A percentile compares a stretch with the other conserved stretches of the same genome.
phyloP scores from a whole-genome alignment of 1,139 yeast genomes.

The Citeromyces siamensis region DNA sequence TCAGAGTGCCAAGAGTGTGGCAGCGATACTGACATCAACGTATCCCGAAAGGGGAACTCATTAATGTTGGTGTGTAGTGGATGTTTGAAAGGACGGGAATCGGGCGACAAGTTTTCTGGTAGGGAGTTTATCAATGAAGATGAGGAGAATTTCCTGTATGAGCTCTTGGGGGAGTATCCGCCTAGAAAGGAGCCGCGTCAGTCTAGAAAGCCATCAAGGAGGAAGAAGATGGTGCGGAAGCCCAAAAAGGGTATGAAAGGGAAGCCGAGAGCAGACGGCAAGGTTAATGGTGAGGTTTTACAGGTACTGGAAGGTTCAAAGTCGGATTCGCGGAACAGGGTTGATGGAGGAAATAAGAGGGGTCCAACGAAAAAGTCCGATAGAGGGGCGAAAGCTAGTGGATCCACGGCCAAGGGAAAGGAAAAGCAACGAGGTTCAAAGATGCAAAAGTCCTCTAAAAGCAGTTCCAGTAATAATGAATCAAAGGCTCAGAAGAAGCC shows the following conservation, averaged over 20 bases:
- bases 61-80: slow-evolving; percentile 22
- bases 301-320: slow-evolving; percentile 3
- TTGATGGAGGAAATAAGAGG: too few relatives aligned
- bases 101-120: too few relatives aligned
- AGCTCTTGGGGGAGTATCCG: slow-evolving; percentile 24
- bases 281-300: slow-evolving; percentile 19
- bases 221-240: slow-evolving; percentile 20
- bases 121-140: slow-evolving; percentile 28
- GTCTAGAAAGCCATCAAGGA: slow-evolving; percentile 14
- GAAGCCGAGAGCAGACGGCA: slow-evolving; percentile 23
- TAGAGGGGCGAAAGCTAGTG: too few relatives aligned
- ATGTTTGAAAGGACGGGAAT: slow-evolving; percentile 21
- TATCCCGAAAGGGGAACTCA: slow-evolving; percentile 10
- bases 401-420: too few relatives aligned
- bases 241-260: slow-evolving; percentile 10
- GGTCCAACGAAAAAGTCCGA: too few relatives aligned
- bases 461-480: neutral
- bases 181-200: slow-evolving; percentile 27
- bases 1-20: slow-evolving; percentile 33
- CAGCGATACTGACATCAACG: slow-evolving; percentile 15
- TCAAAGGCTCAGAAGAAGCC: neutral
- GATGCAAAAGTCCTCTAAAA: neutral
- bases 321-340: too few relatives aligned
- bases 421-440: too few relatives aligned
- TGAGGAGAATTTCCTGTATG: slow-evolving; percentile 33